Base-by-base conservation (phyloP, 208 protist genomes). In the Acanthamoeba sp. region DNA sequence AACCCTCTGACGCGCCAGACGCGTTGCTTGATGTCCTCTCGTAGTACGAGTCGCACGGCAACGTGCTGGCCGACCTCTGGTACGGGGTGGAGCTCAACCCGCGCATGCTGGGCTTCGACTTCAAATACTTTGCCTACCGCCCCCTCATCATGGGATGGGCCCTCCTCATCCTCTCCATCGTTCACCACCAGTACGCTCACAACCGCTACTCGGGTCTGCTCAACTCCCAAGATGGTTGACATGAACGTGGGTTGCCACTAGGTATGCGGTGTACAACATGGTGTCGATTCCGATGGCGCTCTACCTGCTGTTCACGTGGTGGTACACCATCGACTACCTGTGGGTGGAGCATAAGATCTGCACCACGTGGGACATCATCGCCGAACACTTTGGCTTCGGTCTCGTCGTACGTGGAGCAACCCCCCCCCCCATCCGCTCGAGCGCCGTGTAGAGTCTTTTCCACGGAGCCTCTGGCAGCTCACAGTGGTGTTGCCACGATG, bases 341-440 rank as follows among this genome's bases (percentile, higher is more conserved):
- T 91, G 55, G 50, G 55, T 91, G 22, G 85, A 91, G 55, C 85
- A 69, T n/a, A 71, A 59, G 85, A 91, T 91, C 32, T 69, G 42
- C 50, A 71, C 85, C 34, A 91, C 85, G 29, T 91, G 85, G 85
- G 85, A 91, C 38, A 91, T 91, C 85, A 91, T 91, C 55, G 85
- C 85, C 59, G 85, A 91, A 32, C 50, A 69, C 85, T 91, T 91
- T 69, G 85, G 85, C 32, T 69, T 91, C 10, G 55, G 42, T 9
- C 85, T 91, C n/a, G 85, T 91, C 50, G 78, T 88, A 88, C 40
- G 78, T 55, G 14, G 18, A 10, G 16, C 32, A 10, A 9, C 62
- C 62, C 0, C 62, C n/a, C 3, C 62, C 32, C 12, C 32, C 12
- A 36, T 12, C 27, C 22, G 0, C 48, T 0, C 48, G 22, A 1